Evolutionary conservation across 495 filamentous ascomycete genomes (phyloP), one percentile per base, ranked within the genome.

Genomic region (Trichoderma erinaceum): DNA sequence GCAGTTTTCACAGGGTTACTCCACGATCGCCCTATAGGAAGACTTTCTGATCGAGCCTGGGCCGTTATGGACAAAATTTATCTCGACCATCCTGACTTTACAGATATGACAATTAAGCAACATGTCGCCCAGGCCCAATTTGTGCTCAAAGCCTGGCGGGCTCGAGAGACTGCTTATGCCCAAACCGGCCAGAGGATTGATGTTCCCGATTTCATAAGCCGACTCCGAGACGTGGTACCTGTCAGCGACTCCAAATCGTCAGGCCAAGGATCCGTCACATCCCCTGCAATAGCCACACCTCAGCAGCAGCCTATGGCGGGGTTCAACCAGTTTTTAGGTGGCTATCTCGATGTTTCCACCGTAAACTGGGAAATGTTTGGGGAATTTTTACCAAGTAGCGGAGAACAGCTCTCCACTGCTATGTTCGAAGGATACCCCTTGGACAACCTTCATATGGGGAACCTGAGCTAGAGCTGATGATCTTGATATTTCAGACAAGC

Each of bases 401-500:
- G 80, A 46, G 77, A 81, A 11, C 83, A 84, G 69, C 58, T 79
- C 63, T 78, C 79, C 1, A 72, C 83, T 13, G 68, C 69, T 8
- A 81, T 86, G 69, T 78, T 86, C 23, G 79, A 81, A 41, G 87
- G 85, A 83, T 88, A 88, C 66, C 80, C 79, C 0, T 77, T 78
- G 41, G 80, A 79, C 5, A 86, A 86, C 69, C 69, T 85, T 44
- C 35, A 66, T 46, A 46, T 50, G 65, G 25, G 25, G 43, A 46
- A 46, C 52, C 67, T 87, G 27, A 21, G 56, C 27, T 18, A 52
- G 48, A 23, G 48, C n/a, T 23, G n/a, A 18, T 21, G 8, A 1
- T 52, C 0, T 52, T 0, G 8, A 4, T 21, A 23, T 21, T 0
- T 21, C 4, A 25, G 1, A 52, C 10, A 8, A 11, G n/a, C n/a